Evolutionary conservation across 257 asterid species (phyloP).

Genomic region (Solanum neorickii): DNA sequence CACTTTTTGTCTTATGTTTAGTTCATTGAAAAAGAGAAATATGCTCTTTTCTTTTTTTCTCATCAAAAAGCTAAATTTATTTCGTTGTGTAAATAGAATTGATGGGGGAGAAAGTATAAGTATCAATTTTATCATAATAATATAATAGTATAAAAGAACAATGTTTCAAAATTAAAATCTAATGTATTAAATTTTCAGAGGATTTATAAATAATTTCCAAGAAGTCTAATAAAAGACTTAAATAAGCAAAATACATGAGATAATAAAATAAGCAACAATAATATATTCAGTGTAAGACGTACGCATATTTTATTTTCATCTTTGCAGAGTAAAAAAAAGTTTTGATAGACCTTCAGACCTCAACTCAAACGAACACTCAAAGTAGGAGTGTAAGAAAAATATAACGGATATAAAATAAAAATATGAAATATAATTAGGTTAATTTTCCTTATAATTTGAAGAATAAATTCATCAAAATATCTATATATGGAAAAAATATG

Average conservation of each 20-base stretch:
- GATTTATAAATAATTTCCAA: not conserved
- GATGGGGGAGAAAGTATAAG: not conserved
- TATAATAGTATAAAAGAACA: not conserved
- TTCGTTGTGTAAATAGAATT: not conserved
- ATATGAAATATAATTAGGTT: not conserved
- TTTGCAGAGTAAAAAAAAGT: not conserved
- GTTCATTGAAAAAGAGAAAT: not conserved
- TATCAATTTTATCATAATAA: not conserved
- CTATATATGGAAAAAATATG: not conserved
- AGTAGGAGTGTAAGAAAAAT: not conserved
- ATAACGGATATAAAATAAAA: not conserved
- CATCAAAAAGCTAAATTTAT: not conserved
- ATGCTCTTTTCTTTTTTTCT: not conserved
- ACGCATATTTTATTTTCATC: fast-evolving
- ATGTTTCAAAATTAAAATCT: not conserved
- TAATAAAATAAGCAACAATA: too few species aligned
- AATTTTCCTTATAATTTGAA: not conserved
- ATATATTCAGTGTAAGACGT: not conserved
- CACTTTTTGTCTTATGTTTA: not conserved
- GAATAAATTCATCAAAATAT: not conserved
- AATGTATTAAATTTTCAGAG: not conserved
- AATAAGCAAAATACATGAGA: not conserved
- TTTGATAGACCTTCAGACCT: not conserved
- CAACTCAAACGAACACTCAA: not conserved
- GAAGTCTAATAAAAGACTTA: not conserved